Base-by-base conservation (phyloP, 108 stramenopile species). In the Mayamaea pseudoterrestris region DNA sequence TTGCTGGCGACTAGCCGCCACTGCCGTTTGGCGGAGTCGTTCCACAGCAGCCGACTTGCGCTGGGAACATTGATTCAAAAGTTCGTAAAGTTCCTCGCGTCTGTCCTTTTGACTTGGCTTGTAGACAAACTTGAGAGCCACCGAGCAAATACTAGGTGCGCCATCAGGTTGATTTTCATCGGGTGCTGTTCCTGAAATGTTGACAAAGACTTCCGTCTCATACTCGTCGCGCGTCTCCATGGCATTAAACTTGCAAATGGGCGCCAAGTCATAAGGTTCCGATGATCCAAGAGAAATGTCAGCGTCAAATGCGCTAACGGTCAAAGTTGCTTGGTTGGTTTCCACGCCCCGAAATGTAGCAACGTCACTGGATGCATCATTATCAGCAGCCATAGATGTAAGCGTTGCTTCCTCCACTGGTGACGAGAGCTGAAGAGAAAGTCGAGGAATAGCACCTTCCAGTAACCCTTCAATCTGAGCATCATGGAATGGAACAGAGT, bases 41-140 rank as follows among this genome's bases (percentile, higher is more conserved):
- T 77, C 71, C 14, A 89, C 58, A 7, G 78, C 75, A 6, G 58
- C 53, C 24, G 74, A 75, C 63, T 83, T 89, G 5, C 65, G 62
- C 55, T 78, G 66, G 55, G 75, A 78, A 8, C 72, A 72, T 44
- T 78, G 68, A 48, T 80, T 80, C 30, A 89, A 65, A 20, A 67
- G 30, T 36, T 89, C 79, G 43, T 80, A 83, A 11, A 89, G 53
- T 34, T 78, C 61, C 34, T 83, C 86, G 5, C 67, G 59, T 46
- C 73, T 66, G 23, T 89, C 86, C 30, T 69, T 73, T 12, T 54
- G 28, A n/a, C 81, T 83, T 30, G 86, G 81, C 44, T 64, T 73
- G 69, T 68, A 89, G 14, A 72, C 72, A 21, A 89, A 29, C 23
- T 62, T 66, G 12, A 89, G 36, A 4, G 61, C 58, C 8, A 78